Evolutionary conservation across 805 yeast genomes (phyloP), one percentile per base, ranked within the genome.

Genomic region (Jamesozyma gamospora): DNA sequence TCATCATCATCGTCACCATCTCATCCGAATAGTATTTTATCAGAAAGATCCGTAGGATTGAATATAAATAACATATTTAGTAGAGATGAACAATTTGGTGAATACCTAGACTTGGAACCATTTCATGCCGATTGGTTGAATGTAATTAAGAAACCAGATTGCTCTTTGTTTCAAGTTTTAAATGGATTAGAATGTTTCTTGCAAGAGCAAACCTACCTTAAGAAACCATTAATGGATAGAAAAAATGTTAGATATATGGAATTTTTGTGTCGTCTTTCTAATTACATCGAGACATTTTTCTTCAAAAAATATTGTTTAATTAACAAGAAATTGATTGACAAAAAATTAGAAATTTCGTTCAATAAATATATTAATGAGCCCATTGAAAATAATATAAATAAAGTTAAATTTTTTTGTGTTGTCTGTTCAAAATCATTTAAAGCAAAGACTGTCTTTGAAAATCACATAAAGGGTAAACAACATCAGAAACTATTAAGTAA

Each of bases 401-500:
- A 58, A 19, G 59, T 52, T 2, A 41, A 51, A 4, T 42, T 73
- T 1, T 81, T 58, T 47, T 90, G 96, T 55, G 46, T 58, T 4
- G 69, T 71, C 0, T 90, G 96, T 55, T 67, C 72, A 24, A 81
- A 75, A 51, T 41, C 51, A 15, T 87, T 84, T 54, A 63, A 82
- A 12, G 79, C 80, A 38, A 63, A 63, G 21, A 62, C 86, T 0
- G 92, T 83, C 0, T 87, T 67, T 53, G 60, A 70, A 4, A 77
- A 73, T 3, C 96, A 90, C 65, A 58, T 85, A 19, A 43, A 51
- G 1, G 94, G 95, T 1, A 83, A 82, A 54, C 79, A 79, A 49
- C 96, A 90, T 55, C 62, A 68, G 41, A 79, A 76, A 48, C 75
- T 75, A 29, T 53, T 49, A 0, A 51, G 44, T 19, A 52, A 47